Base-by-base conservation (phyloP, 2,329 filamentous ascomycete genomes). In the Arthrobotrys pseudoclavata region DNA sequence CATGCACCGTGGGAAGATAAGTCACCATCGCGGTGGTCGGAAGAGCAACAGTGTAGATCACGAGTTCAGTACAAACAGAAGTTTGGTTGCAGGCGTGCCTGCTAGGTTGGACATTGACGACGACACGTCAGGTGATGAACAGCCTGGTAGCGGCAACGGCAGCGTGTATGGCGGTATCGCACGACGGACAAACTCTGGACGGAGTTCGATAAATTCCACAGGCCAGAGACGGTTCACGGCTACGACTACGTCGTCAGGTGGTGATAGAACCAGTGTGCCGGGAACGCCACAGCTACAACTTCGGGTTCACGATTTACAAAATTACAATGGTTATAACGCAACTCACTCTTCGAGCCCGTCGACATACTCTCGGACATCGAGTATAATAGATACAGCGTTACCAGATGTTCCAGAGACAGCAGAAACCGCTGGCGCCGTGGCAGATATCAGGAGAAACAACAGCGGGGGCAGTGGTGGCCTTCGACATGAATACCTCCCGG, bases 41-140 rank as follows among this genome's bases (percentile, higher is more conserved):
- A 76, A 66, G 79, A 45, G 75, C 67, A 67, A 37, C 57, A 79
- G 69, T 53, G 48, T 47, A 50, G 79, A 79, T 29, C 74, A 77
- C 40, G 80, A 81, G 48, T 71, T 81, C 31, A 80, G 80, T 45
- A 76, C 79, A 13, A 80, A 80, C 66, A 72, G 79, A 24, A 79
- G 78, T 18, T 63, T 79, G 18, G 69, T 74, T n/a, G 75, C 75
- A 24, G 69, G 75, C 15, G 69, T 74, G 0, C 64, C 71, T 42
- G 67, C 70, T 3, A 63, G 74, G 22, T 48, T 77, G 18, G 74
- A 77, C 42, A 77, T 77, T 24, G 74, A 77, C 45, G 74, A 77
- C n/a, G 74, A 77, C 22, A 71, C 31, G 7, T 77, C 74, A n/a
- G 74, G 69, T 22, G 74, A 77, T n/a, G 74, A 77, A 7, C 67